phyloP scores from a whole-genome alignment of 345 rosid species.

The Gossypium turneri region DNA sequence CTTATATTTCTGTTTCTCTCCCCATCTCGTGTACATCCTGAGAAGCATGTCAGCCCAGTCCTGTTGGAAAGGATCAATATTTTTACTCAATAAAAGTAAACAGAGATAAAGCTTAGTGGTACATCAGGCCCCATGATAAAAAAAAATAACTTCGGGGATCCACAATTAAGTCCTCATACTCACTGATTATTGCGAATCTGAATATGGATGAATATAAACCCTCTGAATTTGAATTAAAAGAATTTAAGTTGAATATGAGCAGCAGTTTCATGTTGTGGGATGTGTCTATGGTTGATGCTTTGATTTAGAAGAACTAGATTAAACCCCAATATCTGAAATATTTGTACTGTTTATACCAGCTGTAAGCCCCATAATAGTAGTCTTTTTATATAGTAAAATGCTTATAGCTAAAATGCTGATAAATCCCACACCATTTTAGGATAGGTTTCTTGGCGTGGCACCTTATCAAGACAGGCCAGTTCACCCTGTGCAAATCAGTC shows the following conservation, averaged over 20 bases:
- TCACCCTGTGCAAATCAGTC: not conserved
- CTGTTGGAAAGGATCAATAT: slow-evolving; percentile 62
- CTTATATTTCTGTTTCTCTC: slow-evolving; percentile 88
- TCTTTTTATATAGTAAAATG: not conserved
- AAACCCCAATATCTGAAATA: not conserved
- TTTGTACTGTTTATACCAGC: not conserved
- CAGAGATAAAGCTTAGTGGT: not conserved
- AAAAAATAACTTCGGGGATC: not conserved
- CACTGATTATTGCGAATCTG: not conserved
- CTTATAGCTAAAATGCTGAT: not conserved
- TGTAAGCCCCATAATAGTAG: not conserved
- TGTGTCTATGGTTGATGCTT: not conserved
- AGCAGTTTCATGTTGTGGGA: not conserved
- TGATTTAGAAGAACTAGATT: not conserved
- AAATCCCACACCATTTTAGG: not conserved
- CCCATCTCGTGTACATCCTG: slow-evolving; percentile 96
- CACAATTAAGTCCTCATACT: not conserved
- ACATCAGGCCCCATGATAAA: not conserved
- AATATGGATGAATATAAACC: not conserved
- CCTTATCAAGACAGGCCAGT: not conserved
- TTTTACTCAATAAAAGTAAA: slow-evolving; percentile 23
- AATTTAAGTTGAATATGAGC: not conserved
- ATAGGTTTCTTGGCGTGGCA: not conserved
- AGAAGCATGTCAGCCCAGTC: slow-evolving; percentile 99
- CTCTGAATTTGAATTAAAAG: not conserved